phyloP scores from a whole-genome alignment of 305 asterid genomes.

The Fraxinus sp. region DNA sequence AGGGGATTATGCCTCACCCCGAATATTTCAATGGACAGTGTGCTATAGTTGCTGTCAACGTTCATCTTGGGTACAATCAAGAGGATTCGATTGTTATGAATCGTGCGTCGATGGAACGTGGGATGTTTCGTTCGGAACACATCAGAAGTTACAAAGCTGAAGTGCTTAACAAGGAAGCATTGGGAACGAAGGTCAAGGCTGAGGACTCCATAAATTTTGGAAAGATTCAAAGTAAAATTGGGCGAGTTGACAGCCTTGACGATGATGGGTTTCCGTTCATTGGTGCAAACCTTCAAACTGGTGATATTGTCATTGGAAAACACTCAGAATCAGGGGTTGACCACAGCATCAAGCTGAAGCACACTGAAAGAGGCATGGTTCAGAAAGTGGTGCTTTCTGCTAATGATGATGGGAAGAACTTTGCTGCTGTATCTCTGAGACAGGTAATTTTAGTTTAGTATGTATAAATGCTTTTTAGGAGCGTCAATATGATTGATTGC shows the following conservation, averaged over 20 bases:
- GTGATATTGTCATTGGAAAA: conserved; percentile 84
- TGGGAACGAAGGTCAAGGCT: conserved; percentile 43
- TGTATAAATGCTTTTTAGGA: neutral
- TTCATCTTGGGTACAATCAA: conserved; percentile 92
- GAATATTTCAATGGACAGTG: conserved; percentile 89
- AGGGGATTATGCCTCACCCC: conserved; percentile 75
- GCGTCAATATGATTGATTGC: neutral
- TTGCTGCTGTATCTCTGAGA: conserved; percentile 79
- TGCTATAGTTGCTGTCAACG: conserved; percentile 89
- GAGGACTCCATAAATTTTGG: conserved; percentile 71
- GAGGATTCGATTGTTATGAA: conserved; percentile 96
- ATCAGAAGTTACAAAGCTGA: conserved; percentile 77
- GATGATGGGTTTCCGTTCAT: conserved; percentile 90
- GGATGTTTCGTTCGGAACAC: conserved; percentile 87
- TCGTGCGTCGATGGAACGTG: conserved; percentile 80
- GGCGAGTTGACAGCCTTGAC: conserved; percentile 82
- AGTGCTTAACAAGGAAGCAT: conserved; percentile 54
- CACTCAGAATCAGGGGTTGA: conserved; percentile 75
- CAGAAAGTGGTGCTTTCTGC: conserved; percentile 81
- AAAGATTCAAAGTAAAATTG: conserved; percentile 74
- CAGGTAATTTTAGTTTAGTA: conserved; percentile 50
- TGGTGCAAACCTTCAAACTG: conserved; percentile 81
- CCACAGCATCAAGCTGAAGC: conserved; percentile 85
- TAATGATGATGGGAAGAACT: conserved; percentile 83
- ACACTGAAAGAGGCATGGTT: conserved; percentile 91